phyloP scores from a whole-genome alignment of 192 early-diverging fungal species.

The Linderina pennispora region DNA sequence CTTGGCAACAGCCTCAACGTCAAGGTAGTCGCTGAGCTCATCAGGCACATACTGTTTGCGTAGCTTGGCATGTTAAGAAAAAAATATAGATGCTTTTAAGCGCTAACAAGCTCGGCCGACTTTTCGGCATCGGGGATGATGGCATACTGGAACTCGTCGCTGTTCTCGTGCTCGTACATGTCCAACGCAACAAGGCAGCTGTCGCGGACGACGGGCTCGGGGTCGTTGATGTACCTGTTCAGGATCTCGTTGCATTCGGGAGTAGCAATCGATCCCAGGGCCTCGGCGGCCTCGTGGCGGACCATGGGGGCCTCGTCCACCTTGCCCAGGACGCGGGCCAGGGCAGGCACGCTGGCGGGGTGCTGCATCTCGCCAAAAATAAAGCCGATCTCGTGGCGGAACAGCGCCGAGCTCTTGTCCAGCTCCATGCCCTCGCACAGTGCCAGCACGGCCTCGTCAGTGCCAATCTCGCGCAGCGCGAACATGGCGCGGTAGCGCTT shows the following conservation, averaged over 20 bases:
- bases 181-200: constrained; percentile 91
- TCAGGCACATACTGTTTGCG: constrained; percentile 21
- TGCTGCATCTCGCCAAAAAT: constrained; percentile 98
- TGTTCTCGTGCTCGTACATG: constrained; percentile 90
- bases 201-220: constrained; percentile 82
- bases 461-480: constrained; percentile 82
- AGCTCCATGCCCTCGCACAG: constrained; percentile 81
- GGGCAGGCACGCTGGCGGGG: constrained; percentile 77
- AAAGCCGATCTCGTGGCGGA: constrained; percentile 93
- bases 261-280: constrained; percentile 91
- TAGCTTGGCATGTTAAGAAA: not conserved
- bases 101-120: constrained; percentile 1
- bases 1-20: constrained; percentile 41
- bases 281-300: constrained; percentile 95
- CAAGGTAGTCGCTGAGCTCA: constrained; percentile 31
- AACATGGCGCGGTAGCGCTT: constrained; percentile 95
- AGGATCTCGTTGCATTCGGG: constrained; percentile 74
- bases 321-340: constrained; percentile 73
- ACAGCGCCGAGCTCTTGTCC: constrained; percentile 65
- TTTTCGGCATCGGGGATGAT: constrained; percentile 37
- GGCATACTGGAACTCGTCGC: constrained; percentile 84
- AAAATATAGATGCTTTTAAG: not conserved
- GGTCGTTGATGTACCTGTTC: constrained; percentile 64
- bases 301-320: constrained; percentile 83
- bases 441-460: constrained; percentile 72